These are phyloP conservation scores for Myriosclerotinia curreyana DNA, from an alignment of 2,329 filamentous ascomycete genomes.

Conservation along the genomic window DNA sequence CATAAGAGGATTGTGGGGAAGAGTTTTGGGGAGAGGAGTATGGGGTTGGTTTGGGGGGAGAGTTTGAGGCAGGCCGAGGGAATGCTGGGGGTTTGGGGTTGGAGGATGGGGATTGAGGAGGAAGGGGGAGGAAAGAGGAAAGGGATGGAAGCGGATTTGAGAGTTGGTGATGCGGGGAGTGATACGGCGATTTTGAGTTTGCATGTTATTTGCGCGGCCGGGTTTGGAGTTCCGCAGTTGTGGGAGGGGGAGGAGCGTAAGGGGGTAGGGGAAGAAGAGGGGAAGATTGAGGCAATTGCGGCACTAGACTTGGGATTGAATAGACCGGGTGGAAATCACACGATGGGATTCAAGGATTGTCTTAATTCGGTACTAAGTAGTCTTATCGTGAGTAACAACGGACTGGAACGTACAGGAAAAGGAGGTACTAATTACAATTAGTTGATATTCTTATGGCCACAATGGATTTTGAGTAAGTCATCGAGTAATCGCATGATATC, in stretches of 20 bases:
- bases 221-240: conserved; percentile 44
- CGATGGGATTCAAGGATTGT: conserved; percentile 50
- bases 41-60: conserved; percentile 44
- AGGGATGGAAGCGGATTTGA: conserved; percentile 34
- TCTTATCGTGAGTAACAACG: conserved; percentile 34
- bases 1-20: conserved; percentile 39
- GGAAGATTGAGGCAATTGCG: not conserved
- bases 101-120: conserved; percentile 44
- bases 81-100: conserved; percentile 47
- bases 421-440: not conserved
- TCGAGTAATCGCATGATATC: not conserved
- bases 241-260: conserved; percentile 41
- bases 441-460: conserved; percentile 41
- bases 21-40: conserved; percentile 47
- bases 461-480: conserved; percentile 43
- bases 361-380: conserved; percentile 47
- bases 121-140: conserved; percentile 38
- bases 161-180: conserved; percentile 43
- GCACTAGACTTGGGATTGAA: conserved; percentile 6
- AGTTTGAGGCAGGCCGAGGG: conserved; percentile 47
- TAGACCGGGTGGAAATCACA: conserved; percentile 23
- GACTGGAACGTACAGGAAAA: not conserved
- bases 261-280: too few species aligned
- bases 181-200: conserved; percentile 51
- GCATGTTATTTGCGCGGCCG: conserved; percentile 53